phyloP scores from a whole-genome alignment of 2,329 filamentous ascomycete genomes.

The Scorias spongiosa region DNA sequence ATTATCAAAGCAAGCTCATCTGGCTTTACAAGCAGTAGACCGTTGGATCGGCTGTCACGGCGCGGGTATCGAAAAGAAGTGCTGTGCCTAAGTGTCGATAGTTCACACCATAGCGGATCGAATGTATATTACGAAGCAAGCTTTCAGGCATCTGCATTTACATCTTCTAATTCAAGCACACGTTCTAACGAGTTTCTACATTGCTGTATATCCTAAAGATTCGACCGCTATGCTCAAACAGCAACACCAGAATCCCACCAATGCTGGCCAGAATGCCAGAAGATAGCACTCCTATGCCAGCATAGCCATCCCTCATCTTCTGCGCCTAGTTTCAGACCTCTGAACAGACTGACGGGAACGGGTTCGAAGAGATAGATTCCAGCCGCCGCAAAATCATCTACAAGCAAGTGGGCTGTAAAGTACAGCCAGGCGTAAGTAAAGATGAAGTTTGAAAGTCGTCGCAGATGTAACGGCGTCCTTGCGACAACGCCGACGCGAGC shows the following conservation, averaged over 20 bases:
- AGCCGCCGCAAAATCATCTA: slow-evolving; percentile 58
- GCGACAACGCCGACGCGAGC: slow-evolving; percentile 15
- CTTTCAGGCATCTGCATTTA: no score
- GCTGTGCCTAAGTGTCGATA: no score
- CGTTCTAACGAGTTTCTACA: no score
- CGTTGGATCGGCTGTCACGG: not conserved
- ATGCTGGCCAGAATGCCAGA: slow-evolving; percentile 42
- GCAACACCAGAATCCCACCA: slow-evolving; percentile 49
- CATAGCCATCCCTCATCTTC: slow-evolving; percentile 51
- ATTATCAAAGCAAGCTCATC: slow-evolving; percentile 44
- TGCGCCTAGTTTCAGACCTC: slow-evolving; percentile 48
- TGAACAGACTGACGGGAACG: slow-evolving; percentile 57
- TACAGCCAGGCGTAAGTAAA: slow-evolving; percentile 55
- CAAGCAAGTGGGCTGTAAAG: slow-evolving; percentile 47
- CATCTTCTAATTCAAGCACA: no score
- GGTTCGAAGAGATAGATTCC: slow-evolving; percentile 74
- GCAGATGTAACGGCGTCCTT: slow-evolving; percentile 29
- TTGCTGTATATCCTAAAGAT: not conserved
- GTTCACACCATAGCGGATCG: no score
- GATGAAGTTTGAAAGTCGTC: slow-evolving; percentile 42
- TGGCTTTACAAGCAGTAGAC: slow-evolving; percentile 34
- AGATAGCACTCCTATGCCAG: slow-evolving; percentile 42
- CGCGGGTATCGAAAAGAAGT: no score
- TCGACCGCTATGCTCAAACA: not conserved
- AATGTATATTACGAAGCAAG: no score